Evolutionary conservation across 164 flowering plant species (phyloP), one percentile per base, ranked within the genome.

Genomic region (Cinnamomum micranthum): DNA sequence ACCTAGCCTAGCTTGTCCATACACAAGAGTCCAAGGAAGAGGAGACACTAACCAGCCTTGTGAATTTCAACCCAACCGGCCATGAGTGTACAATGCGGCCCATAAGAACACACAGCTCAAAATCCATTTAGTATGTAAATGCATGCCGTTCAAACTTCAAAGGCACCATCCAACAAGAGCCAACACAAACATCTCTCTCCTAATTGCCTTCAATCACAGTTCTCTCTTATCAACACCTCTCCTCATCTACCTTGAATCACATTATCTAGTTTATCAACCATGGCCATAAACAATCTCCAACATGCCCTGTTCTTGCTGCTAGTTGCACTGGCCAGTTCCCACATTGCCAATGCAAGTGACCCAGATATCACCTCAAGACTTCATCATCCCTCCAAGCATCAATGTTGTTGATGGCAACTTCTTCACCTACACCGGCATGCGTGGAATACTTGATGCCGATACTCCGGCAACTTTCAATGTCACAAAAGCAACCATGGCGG

Each of bases 371-470:
- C 10, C 11, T 31, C 71, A 3, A 3, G 71, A 35, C 24, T 69
- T 69, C 13, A 22, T 33, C 31, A 6, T 69, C 15, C 71, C 71
- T 15, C 20, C 50, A 10, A 13, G 33, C 28, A 6, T 33, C 41
- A 33, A 24, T 11, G n/a, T 4, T 4, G 50, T 22, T 22, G 71
- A 69, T 11, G 51, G 15, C 3, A 69, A 69, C 50, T 69, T 69
- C 71, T 69, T 69, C 15, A 69, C 71, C 71, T 68, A 17, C 71
- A 35, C 52, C 0, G 50, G 71, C 71, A 22, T 68, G 24, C 51
- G n/a, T 25, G 52, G 35, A 33, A 35, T 68, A 27, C 23, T 68
- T 0, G 52, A 31, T 33, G 71, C 52, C 2, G 24, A 47, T 22
- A 19, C 71, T 20, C 71, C 71, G 1, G n/a, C 71, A 20, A 33